Base-by-base conservation (phyloP, 2,329 filamentous ascomycete species). In the Colletotrichum chlorophyti region DNA sequence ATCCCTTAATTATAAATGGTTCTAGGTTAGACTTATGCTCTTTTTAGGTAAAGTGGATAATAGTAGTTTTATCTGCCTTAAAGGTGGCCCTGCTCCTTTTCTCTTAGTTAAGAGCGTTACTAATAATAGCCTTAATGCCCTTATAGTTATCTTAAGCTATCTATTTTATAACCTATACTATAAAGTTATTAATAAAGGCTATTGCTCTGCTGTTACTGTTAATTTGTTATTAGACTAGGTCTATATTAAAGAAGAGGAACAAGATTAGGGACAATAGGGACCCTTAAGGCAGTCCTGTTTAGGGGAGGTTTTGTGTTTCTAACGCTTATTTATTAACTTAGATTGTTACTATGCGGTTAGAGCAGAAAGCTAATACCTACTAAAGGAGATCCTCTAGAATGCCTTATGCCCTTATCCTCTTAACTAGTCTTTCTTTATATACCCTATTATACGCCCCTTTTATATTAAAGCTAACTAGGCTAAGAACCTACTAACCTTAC, bases 11-110 rank as follows among this genome's bases (percentile, higher is more conserved):
- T 37, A 14, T 37, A 7, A n/a, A n/a, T n/a, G n/a, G n/a, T n/a
- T n/a, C n/a, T n/a, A 14, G 7, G 14, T 53, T 32, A 34, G 38
- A 24, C 89, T 83, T 60, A 24, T 53, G 43, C 3, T 40, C 49
- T 14, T 67, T 86, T 83, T 61, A 80, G 48, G 87, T 83, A 63
- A 88, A 88, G 63, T 85, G 83, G 7, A 85, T 85, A 83, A 88
- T 87, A 62, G 83, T 81, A 57, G 84, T 81, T 63, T 84, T 63
- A 14, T 63, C 58, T 19, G 58, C 52, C 42, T 61, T 49, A 29
- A 63, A 63, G 14, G 53, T 61, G 23, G 53, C 58, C 17, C 68
- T 61, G 46, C 67, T 68, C 35, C 63, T 52, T 35, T 42, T 66
- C 47, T 69, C 65, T 63, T 59, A 68, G 7, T 64, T 57, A 23